Base-by-base conservation (phyloP, 257 asterid species). In the Nicotiana sylvestris region DNA sequence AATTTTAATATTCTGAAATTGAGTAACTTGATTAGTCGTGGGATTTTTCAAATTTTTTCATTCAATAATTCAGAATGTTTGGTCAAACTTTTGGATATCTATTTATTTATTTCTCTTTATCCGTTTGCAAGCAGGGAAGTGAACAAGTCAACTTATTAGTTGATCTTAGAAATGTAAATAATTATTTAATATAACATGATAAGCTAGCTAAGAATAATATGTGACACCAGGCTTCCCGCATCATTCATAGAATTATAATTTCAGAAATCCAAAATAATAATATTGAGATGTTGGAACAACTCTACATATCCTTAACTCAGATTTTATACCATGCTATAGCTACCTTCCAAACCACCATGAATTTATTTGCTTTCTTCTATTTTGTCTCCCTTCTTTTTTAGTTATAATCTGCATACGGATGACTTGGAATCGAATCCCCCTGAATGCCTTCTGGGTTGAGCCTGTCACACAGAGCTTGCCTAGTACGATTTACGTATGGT, bases 121-220 rank as follows among this genome's bases (percentile, higher is more conserved):
- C 61, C 11, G 1, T 72, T 35, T 25, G 21, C 60, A 5, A 46
- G 37, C 84, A 25, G 43, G 3, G 51, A 82, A 9, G 49, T 39
- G 62, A 60, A 74, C 3, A 39, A 76, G 82, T 76, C 85, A 60
- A 62, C 82, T 37, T 49, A 51, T 76, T 76, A 60, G 25, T 35
- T 29, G 58, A n/a, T 69, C 37, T 70, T 35, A 39, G 4, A 76
- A 69, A 30, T 67, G 9, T 46, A 13, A 35, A 29, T 46, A 27
- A 3, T 3, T 46, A 82, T 7, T 35, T 68, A 6, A 18, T 58
- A n/a, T 2, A 6, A 60, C 39, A 60, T 0, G 10, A 8, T 10
- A 15, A 55, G 56, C 56, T 51, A 11, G 56, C 56, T 51, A 51
- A 51, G 56, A 60, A 3, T 17, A 67, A 3, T 33, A 68, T 13